Evolutionary conservation across 2,329 filamentous ascomycete species (phyloP).

Genomic region (Aspergillus amoenus): DNA sequence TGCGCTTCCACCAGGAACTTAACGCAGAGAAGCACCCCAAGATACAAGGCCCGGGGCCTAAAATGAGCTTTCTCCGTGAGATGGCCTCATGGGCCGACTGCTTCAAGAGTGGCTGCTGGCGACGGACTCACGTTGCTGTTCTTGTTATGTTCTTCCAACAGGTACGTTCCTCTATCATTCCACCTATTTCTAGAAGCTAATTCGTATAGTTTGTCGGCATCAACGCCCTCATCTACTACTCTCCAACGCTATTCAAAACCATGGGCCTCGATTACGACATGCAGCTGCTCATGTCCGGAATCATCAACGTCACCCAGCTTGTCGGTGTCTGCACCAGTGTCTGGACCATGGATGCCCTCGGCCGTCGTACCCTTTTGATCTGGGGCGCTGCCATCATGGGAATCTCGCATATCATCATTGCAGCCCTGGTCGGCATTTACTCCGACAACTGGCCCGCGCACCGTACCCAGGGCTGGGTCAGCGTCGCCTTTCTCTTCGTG

Average conservation of each 20-base stretch:
- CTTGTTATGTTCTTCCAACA: constrained; percentile 61
- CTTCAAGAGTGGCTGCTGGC: constrained; percentile 51
- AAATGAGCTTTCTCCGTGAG: constrained; percentile 47
- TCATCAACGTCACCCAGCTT: constrained; percentile 53
- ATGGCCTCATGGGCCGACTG: constrained; percentile 52
- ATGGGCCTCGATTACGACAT: constrained; percentile 47
- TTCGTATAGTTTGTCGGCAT: constrained; percentile 47
- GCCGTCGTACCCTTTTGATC: constrained; percentile 49
- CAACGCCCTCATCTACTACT: constrained; percentile 61
- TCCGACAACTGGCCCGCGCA: constrained; percentile 53
- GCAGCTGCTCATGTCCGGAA: constrained; percentile 55
- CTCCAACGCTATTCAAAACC: constrained; percentile 58
- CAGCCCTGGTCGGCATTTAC: constrained; percentile 55
- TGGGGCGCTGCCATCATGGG: constrained; percentile 48
- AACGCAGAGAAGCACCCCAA: constrained; percentile 41
- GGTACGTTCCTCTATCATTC: constrained; percentile 18
- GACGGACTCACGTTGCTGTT: constrained; percentile 52
- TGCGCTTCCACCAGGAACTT: constrained; percentile 51
- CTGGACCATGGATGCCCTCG: constrained; percentile 51
- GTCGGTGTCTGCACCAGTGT: constrained; percentile 48
- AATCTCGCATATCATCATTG: constrained; percentile 51
- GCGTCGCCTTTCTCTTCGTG: constrained; percentile 60
- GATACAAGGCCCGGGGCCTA: constrained; percentile 33
- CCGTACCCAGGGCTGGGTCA: constrained; percentile 53
- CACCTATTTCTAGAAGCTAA: not conserved